A percentile compares a stretch with the other conserved stretches of the same genome.
Evolutionary conservation across 768 basidiomycete genomes (phyloP).

Genomic region (Auricularia sp.): DNA sequence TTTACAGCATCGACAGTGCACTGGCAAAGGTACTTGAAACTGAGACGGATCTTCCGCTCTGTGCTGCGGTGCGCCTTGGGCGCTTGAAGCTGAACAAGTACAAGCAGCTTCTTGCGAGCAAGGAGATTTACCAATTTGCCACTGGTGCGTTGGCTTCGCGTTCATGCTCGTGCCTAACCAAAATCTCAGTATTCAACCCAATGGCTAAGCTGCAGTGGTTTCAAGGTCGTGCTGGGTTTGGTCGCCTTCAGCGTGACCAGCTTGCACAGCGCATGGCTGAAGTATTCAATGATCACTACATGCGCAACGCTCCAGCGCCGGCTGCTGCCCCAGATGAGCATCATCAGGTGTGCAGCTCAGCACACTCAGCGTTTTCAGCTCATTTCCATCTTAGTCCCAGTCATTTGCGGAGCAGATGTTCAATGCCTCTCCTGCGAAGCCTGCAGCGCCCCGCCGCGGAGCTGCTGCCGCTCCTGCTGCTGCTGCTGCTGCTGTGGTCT

Average conservation of each 20-base stretch:
- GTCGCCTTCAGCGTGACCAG: neutral
- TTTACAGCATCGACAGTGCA: too few species aligned
- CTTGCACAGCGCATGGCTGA: neutral
- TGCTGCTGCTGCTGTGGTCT: neutral
- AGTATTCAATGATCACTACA: neutral
- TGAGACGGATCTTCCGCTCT: too few species aligned
- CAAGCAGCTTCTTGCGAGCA: too few species aligned
- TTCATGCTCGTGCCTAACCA: slow-evolving; percentile 2
- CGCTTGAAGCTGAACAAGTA: too few species aligned
- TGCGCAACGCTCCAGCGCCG: neutral
- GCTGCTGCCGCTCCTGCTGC: neutral
- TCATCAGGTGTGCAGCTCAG: neutral
- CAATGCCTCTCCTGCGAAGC: neutral
- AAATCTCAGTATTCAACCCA: slow-evolving; percentile 25
- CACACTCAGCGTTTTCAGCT: neutral
- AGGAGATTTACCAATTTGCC: slow-evolving; percentile 14
- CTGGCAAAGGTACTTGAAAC: too few species aligned
- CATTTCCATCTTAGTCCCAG: neutral
- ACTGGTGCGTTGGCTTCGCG: slow-evolving; percentile 19
- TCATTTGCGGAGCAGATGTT: neutral
- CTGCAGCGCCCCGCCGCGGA: neutral
- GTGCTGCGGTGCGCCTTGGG: too few species aligned
- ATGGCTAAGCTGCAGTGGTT: slow-evolving; percentile 28
- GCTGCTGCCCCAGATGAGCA: neutral
- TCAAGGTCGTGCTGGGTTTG: slow-evolving; percentile 1